Base-by-base conservation (phyloP, 1,284 basidiomycete species). In the Fomes fomentarius region DNA sequence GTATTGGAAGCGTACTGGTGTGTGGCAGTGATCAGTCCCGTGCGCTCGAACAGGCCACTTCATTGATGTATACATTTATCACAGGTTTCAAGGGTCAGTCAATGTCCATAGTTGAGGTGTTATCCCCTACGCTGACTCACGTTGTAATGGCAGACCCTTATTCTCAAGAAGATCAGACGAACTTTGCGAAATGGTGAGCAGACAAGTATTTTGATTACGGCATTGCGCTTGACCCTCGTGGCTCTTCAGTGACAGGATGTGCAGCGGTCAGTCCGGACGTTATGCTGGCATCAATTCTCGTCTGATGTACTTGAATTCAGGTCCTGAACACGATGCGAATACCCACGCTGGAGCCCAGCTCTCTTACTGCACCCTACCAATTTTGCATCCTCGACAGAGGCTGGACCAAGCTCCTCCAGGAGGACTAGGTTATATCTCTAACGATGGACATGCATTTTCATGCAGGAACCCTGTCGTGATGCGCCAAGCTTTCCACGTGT, bases 401-500 rank as follows among this genome's bases (percentile, higher is more conserved):
- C 54, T 63, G 38, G 64, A 69, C 37, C 63, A 63, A 15, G 63
- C 67, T 1, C 54, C 62, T 0, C 61, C 66, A 8, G 57, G 49
- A 0, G 74, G 69, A 1, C 31, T 70, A 4, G 80, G 83, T 1
- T 80, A 87, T 60, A 60, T 83, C 39, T 87, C 85, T 2, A 69
- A 71, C 22, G 83, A 86, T 47, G 82, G 82, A 0, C 81, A 83
- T 60, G 63, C 74, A 4, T 87, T 83, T 60, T 51, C 63, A 2
- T 86, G 85, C 66, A 75, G 72, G 48, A 84, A 85, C 65, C 85
- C 85, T 0, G 71, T 73, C 1, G 71, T 77, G 2, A 65, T 82
- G 65, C 79, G 80, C 35, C 80, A 81, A 58, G 72, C 81, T 0
- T 85, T 81, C 63, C 84, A 86, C 58, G 77, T 86, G 84, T 85